Conservation (phyloP, 1,284 basidiomycete species). For the Phellopilus nigrolimitatus region DNA sequence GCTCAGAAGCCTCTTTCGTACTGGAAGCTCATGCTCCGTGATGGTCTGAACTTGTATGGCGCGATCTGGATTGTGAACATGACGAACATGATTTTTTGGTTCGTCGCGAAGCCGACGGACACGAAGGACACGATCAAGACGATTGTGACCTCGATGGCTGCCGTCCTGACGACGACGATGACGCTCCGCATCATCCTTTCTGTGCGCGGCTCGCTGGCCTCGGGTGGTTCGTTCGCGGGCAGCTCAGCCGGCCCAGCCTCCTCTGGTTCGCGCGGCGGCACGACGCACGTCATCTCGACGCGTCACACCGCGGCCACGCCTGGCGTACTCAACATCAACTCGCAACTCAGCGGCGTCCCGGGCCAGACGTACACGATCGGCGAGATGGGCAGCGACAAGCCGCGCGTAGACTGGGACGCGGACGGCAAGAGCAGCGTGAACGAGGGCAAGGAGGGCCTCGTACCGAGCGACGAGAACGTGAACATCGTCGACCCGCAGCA, state of each 20-base stretch:
- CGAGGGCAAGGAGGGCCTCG: constrained; percentile 42
- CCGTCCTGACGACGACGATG: constrained; percentile 79
- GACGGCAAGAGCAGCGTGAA: constrained; percentile 55
- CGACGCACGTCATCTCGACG: constrained; percentile 47
- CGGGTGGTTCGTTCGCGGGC: constrained; percentile 62
- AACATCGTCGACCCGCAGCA: constrained; percentile 22
- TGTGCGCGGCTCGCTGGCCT: constrained; percentile 63
- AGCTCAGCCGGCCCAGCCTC: constrained; percentile 35
- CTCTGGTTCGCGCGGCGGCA: constrained; percentile 28
- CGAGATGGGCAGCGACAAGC: constrained; percentile 50
- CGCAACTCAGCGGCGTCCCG: constrained; percentile 34
- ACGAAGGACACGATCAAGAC: constrained; percentile 65
- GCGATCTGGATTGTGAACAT: constrained; percentile 73
- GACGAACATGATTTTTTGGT: constrained; percentile 77
- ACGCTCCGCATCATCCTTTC: constrained; percentile 76
- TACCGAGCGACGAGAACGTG: constrained; percentile 25
- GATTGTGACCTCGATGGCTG: constrained; percentile 76
- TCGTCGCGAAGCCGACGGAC: constrained; percentile 64
- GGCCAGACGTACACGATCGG: constrained; percentile 61
- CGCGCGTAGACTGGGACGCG: constrained; percentile 32
- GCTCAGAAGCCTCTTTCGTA: constrained; percentile 50
- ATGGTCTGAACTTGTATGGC: constrained; percentile 77
- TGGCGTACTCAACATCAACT: constrained; percentile 33
- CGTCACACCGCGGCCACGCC: constrained; percentile 29
- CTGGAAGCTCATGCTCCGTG: constrained; percentile 84